Evolutionary conservation across 1,284 basidiomycete genomes (phyloP).

Genomic region (Papiliotrema flavescens): DNA sequence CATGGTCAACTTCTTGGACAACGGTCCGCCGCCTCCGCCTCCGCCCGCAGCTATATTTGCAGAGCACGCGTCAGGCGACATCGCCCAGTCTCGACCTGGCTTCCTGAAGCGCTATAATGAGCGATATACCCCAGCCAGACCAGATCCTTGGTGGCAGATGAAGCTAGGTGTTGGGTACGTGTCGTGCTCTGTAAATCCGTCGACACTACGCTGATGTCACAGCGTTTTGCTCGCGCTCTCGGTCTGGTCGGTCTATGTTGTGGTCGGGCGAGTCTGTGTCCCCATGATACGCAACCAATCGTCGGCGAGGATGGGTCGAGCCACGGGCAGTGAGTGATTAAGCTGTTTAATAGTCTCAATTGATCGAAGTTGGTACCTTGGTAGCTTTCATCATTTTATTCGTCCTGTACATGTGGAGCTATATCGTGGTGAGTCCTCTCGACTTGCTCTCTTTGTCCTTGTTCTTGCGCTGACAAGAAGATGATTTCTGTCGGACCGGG

Average conservation of each 20-base stretch:
- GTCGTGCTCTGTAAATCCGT: not conserved
- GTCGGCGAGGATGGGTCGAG: conserved; percentile 52
- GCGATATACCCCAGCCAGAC: conserved; percentile 3
- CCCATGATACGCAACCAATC: conserved; percentile 57
- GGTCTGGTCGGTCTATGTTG: conserved; percentile 60
- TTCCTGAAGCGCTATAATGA: not conserved
- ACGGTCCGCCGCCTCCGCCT: not conserved
- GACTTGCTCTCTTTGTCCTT: not conserved
- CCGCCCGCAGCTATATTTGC: too few species aligned
- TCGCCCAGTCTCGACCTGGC: too few species aligned
- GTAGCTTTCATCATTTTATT: conserved; percentile 60
- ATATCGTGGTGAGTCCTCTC: conserved; percentile 56
- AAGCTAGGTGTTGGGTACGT: conserved; percentile 32
- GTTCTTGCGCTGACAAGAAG: conserved; percentile 30
- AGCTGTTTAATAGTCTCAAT: conserved; percentile 41
- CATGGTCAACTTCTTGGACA: conserved; percentile 8
- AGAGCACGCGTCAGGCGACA: too few species aligned
- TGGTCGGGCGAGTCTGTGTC: conserved; percentile 62
- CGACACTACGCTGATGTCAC: not conserved
- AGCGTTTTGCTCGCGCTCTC: conserved; percentile 36
- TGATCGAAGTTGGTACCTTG: conserved; percentile 57
- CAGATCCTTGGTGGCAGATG: conserved; percentile 28
- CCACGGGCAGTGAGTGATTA: conserved; percentile 55
- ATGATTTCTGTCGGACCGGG: conserved; percentile 65
- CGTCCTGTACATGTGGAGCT: conserved; percentile 69